phyloP scores from a whole-genome alignment of 225 moss, liverwort and hornwort species.

The Marchantia polymorpha region DNA sequence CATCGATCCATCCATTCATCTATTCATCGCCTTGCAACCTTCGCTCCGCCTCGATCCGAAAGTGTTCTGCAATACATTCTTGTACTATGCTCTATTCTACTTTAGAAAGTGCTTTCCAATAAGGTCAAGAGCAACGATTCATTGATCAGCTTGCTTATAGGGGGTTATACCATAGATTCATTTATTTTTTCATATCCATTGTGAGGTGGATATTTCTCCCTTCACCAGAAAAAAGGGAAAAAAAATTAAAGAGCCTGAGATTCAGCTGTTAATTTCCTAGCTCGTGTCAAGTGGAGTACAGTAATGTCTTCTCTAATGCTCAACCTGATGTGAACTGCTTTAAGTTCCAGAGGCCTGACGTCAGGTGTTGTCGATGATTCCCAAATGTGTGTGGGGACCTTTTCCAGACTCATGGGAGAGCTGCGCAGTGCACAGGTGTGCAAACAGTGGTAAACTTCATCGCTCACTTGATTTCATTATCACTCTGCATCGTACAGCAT shows the following conservation, averaged over 20 bases:
- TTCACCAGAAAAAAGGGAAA: background rate
- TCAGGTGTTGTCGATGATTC: too few relatives aligned
- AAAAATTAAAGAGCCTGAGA: background rate
- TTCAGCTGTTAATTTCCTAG: background rate
- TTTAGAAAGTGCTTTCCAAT: background rate
- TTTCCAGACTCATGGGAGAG: too few relatives aligned
- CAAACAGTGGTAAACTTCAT: too few relatives aligned
- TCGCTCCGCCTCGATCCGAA: too few relatives aligned
- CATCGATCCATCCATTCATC: background rate
- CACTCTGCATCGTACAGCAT: too few relatives aligned
- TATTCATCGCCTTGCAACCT: background rate
- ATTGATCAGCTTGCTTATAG: slow-evolving; percentile 7
- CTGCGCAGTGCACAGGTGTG: too few relatives aligned
- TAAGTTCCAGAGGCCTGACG: background rate
- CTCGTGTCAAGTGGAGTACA: background rate
- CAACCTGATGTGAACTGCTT: background rate
- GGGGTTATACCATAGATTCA: background rate
- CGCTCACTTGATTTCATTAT: too few relatives aligned
- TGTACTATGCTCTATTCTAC: background rate
- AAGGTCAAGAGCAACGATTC: slow-evolving; percentile 10
- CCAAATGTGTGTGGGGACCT: too few relatives aligned
- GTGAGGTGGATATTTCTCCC: background rate
- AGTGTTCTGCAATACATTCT: background rate
- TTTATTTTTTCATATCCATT: background rate
- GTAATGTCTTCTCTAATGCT: background rate